phyloP scores from a whole-genome alignment of 2,329 filamentous ascomycete genomes.

The Pseudocercospora macadamiae region DNA sequence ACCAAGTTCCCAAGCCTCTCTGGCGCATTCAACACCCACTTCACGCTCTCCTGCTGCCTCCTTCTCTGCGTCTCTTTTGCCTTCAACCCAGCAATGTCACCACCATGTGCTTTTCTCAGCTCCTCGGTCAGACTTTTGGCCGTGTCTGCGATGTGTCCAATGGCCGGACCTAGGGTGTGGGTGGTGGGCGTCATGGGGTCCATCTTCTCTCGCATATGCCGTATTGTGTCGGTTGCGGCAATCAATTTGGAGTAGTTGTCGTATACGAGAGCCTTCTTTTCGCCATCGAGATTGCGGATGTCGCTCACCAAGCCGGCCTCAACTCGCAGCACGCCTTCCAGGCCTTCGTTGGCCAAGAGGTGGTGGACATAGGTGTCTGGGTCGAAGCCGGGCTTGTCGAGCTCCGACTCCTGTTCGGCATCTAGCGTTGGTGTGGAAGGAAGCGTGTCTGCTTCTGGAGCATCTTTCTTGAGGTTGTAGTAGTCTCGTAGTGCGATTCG shows the following conservation, averaged over 20 bases:
- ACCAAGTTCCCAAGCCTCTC: conserved; percentile 62
- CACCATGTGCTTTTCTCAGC: conserved; percentile 35
- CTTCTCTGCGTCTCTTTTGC: conserved; percentile 40
- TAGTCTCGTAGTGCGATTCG: conserved; percentile 89
- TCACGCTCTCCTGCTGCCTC: conserved; percentile 60
- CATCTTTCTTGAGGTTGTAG: conserved; percentile 72
- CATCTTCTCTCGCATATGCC: conserved; percentile 83
- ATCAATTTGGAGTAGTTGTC: conserved; percentile 98
- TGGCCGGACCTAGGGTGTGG: conserved; percentile 71
- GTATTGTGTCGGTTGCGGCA: conserved; percentile 92
- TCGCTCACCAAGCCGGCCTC: conserved; percentile 75
- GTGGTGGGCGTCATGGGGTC: conserved; percentile 75
- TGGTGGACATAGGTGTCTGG: conserved; percentile 68
- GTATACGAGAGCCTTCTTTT: conserved; percentile 96
- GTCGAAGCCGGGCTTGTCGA: conserved; percentile 75
- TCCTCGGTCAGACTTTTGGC: conserved; percentile 46
- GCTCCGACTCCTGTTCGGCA: conserved; percentile 67
- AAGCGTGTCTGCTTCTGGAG: conserved; percentile 9
- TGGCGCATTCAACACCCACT: conserved; percentile 65
- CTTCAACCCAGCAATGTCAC: conserved; percentile 32
- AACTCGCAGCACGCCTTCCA: conserved; percentile 69
- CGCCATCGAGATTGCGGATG: conserved; percentile 86
- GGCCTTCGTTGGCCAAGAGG: conserved; percentile 63
- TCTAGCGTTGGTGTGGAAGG: conserved; percentile 42
- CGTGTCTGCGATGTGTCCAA: conserved; percentile 72